Evolutionary conservation across 805 yeast genomes (phyloP).

Genomic region (Ogataea trehalophila): DNA sequence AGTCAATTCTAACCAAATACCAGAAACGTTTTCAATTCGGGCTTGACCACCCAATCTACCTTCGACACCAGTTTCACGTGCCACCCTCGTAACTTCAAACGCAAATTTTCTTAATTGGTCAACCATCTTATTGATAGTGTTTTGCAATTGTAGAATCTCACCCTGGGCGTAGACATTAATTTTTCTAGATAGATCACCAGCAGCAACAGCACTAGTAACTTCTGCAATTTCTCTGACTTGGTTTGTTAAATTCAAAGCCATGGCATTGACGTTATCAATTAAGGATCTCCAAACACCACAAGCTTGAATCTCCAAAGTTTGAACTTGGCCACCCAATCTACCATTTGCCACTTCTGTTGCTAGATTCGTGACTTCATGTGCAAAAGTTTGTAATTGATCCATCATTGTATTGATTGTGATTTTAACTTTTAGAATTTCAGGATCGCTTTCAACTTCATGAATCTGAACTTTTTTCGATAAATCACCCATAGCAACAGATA

Average conservation of each 20-base stretch:
- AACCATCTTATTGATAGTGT: slow-evolving; percentile 86
- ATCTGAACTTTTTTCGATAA: slow-evolving; percentile 74
- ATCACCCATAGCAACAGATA: slow-evolving; percentile 87
- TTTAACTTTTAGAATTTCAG: slow-evolving; percentile 75
- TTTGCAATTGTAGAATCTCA: slow-evolving; percentile 77
- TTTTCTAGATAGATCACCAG: slow-evolving; percentile 77
- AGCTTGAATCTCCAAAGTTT: slow-evolving; percentile 59
- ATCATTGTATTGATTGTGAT: slow-evolving; percentile 83
- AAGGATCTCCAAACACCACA: slow-evolving; percentile 85
- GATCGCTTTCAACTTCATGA: slow-evolving; percentile 67
- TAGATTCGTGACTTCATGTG: slow-evolving; percentile 75
- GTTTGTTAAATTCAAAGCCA: slow-evolving; percentile 83
- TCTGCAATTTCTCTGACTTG: slow-evolving; percentile 88
- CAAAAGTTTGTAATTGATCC: slow-evolving; percentile 79
- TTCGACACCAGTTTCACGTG: slow-evolving; percentile 85
- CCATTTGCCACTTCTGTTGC: slow-evolving; percentile 92
- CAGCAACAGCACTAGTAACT: slow-evolving; percentile 84
- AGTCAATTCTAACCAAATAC: slow-evolving; percentile 83
- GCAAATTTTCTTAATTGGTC: slow-evolving; percentile 80
- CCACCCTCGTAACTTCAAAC: slow-evolving; percentile 80
- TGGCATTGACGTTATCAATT: slow-evolving; percentile 79
- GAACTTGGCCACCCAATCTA: slow-evolving; percentile 85
- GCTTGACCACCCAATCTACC: slow-evolving; percentile 91
- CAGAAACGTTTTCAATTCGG: slow-evolving; percentile 69
- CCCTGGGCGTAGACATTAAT: slow-evolving; percentile 92